Evolutionary conservation across 345 rosid species (phyloP).

Genomic region (Eucalyptus cloeziana): DNA sequence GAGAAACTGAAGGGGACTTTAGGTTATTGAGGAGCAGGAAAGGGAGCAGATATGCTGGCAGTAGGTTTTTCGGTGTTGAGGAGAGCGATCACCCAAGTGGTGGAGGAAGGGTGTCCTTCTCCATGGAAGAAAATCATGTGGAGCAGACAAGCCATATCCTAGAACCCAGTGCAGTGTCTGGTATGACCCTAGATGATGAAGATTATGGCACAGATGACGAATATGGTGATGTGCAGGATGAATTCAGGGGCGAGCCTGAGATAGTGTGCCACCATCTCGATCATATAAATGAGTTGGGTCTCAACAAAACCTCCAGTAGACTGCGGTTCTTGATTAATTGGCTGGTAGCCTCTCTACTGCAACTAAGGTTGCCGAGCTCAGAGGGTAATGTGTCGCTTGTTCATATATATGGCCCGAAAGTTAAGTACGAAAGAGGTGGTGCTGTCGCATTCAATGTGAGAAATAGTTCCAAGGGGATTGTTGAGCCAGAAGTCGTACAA

Average conservation of each 20-base stretch:
- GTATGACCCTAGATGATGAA: slow-evolving; percentile 54
- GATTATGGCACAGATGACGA: slow-evolving; percentile 70
- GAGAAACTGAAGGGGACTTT: slow-evolving; percentile 99
- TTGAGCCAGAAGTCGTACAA: slow-evolving; percentile 90
- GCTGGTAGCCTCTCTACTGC: slow-evolving; percentile 94
- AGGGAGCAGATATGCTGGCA: slow-evolving; percentile 53
- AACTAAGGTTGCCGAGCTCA: slow-evolving; percentile 53
- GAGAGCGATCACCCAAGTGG: slow-evolving; percentile 67
- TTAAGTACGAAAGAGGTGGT: slow-evolving; percentile 94
- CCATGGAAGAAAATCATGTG: slow-evolving; percentile 53
- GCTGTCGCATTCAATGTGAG: slow-evolving; percentile 89
- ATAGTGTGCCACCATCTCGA: slow-evolving; percentile 68
- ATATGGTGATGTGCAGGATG: slow-evolving; percentile 55
- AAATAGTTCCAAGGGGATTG: slow-evolving; percentile 52
- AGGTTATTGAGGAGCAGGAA: slow-evolving; percentile 86
- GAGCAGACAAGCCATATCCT: slow-evolving; percentile 23
- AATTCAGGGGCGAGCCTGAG: slow-evolving; percentile 91
- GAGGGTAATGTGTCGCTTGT: slow-evolving; percentile 60
- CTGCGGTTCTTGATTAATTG: slow-evolving; percentile 84
- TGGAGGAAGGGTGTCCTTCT: slow-evolving; percentile 89
- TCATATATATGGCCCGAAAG: slow-evolving; percentile 93
- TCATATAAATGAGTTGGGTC: slow-evolving; percentile 91
- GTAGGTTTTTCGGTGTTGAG: slow-evolving; percentile 67
- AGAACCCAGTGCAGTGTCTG: slow-evolving; percentile 63
- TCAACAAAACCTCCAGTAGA: slow-evolving; percentile 79